A percentile compares a stretch with the other conserved stretches of the same genome.
Evolutionary conservation across 257 asterid genomes (phyloP).

Genomic region (Capsicum rhomboideum): DNA sequence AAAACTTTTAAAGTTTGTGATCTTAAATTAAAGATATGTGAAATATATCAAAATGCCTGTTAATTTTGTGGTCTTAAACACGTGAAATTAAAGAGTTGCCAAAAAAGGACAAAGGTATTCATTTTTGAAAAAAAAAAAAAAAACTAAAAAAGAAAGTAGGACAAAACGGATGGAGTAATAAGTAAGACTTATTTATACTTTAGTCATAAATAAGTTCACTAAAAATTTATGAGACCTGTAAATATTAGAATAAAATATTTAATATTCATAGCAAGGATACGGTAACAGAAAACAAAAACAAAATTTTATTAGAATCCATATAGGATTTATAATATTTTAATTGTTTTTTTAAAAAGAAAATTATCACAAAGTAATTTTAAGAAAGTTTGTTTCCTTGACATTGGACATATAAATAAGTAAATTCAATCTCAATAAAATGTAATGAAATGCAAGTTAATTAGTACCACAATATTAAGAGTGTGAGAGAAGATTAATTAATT

Average conservation of each 20-base stretch:
- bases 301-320: not conserved
- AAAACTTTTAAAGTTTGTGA: no score
- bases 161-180: no score
- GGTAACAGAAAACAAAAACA: not conserved
- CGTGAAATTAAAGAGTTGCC: no score
- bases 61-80: no score
- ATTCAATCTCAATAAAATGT: not conserved
- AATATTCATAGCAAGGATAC: not conserved
- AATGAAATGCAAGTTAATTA: not conserved
- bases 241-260: not conserved
- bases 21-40: no score
- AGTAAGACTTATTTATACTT: not conserved
- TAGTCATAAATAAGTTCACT: not conserved
- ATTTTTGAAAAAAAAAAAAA: no score
- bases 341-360: not conserved
- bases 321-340: not conserved
- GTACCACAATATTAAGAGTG: not conserved
- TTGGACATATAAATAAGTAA: not conserved
- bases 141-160: no score
- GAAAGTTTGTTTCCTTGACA: not conserved
- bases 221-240: not conserved
- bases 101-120: no score
- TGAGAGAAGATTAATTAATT: not conserved
- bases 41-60: no score
- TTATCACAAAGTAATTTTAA: not conserved